Base-by-base conservation (phyloP, 139 green algal genomes). In the Coelastrella sp. region DNA sequence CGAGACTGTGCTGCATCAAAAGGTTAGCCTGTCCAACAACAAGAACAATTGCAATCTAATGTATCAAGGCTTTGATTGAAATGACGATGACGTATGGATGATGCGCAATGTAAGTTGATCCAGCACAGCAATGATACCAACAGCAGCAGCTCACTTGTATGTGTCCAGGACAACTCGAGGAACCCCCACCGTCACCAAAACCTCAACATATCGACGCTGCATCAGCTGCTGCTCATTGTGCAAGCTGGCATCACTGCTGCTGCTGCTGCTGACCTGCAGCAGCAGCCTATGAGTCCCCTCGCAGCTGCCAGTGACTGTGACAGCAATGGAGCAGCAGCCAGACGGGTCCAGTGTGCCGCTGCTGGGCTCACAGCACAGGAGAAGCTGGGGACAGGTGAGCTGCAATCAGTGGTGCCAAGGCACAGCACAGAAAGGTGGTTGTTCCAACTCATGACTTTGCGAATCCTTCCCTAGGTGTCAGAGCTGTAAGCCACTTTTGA, bases 261-360 rank as follows among this genome's bases (percentile, higher is more conserved):
- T 25, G 70, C 35, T 63, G 56, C 82, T 87, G 63, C 82, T 87
- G 15, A 87, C 7, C 14, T 35, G 61, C 61, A 87, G 61, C 82
- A 87, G 82, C 82, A 87, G 63, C 63, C 19, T 87, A 14, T 87
- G 82, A 22, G 15, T 76, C 24, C 82, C 82, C 56, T 87, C 66
- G 63, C 82, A 78, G 61, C 27, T 87, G 82, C 82, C 82, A 49
- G 27, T 78, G 4, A 87, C 82, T 78, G 82, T 66, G 6, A 87
- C 82, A 61, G 61, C 63, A 65, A 61, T 20, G 25, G 61, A 35
- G 27, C 61, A 76, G 25, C 17, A 19, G 19, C 24, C 61, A 61
- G 63, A n/a, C 3, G 63, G 49, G 7, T 35, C 63, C 63, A 87
- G 17, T 7, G 14, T 61, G 6, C 82, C 82, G 0, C 25, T 61